phyloP scores from a whole-genome alignment of 164 flowering plant species.

The Vitis rotundifolia region DNA sequence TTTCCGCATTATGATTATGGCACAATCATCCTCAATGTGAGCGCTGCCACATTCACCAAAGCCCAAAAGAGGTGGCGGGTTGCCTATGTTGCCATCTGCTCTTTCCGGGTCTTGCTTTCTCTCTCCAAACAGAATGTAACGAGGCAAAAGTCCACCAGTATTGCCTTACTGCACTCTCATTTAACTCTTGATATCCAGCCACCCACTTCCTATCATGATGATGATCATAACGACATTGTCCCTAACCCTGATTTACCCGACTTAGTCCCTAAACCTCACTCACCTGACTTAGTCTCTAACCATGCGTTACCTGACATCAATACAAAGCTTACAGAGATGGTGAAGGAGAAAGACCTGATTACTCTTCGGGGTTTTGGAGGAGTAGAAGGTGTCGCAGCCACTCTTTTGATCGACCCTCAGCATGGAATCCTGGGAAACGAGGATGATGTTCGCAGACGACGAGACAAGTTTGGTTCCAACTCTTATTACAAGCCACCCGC shows the following conservation, averaged over 20 bases:
- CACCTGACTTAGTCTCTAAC: too few species aligned
- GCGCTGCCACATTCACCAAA: slow-evolving; percentile 21
- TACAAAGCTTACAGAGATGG: slow-evolving; percentile 27
- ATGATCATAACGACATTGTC: neutral
- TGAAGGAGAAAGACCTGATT: slow-evolving; percentile 31
- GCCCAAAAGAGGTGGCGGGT: slow-evolving; percentile 45
- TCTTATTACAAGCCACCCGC: slow-evolving; percentile 49
- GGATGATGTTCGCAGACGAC: slow-evolving; percentile 23
- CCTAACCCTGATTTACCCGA: slow-evolving; percentile 11
- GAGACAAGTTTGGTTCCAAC: slow-evolving; percentile 43
- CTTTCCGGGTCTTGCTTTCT: slow-evolving; percentile 32
- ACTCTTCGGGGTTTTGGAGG: slow-evolving; percentile 38
- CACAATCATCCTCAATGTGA: slow-evolving; percentile 18
- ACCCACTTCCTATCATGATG: neutral
- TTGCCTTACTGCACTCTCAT: neutral
- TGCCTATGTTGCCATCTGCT: slow-evolving; percentile 33
- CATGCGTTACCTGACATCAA: too few species aligned
- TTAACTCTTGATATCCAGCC: slow-evolving; percentile 18
- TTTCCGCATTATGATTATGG: slow-evolving; percentile 11
- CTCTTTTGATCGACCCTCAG: slow-evolving; percentile 35
- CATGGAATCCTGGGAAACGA: slow-evolving; percentile 44
- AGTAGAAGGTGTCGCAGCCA: slow-evolving; percentile 30
- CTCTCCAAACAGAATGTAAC: slow-evolving; percentile 21
- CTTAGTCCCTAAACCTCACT: too few species aligned
- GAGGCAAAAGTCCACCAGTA: neutral